Evolutionary conservation across 1,284 basidiomycete genomes (phyloP).

Genomic region (Phaffia rhodozyma): DNA sequence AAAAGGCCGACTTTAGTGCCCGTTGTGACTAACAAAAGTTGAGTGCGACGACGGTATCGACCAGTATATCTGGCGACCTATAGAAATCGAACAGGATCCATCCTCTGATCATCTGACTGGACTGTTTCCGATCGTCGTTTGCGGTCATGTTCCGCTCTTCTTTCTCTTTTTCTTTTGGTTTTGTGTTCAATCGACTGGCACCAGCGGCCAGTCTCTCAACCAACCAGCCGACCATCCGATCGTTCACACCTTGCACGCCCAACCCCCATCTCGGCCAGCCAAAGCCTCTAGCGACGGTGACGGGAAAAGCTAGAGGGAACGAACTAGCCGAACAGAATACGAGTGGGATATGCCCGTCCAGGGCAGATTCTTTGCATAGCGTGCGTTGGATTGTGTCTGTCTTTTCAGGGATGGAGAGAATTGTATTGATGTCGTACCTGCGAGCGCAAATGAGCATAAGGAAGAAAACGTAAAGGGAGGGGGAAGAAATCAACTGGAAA

Average conservation of each 20-base stretch:
- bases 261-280: slow-evolving; percentile 61
- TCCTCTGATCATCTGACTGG: slow-evolving; percentile 25
- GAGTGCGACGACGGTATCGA: too few species aligned
- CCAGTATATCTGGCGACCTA: not conserved
- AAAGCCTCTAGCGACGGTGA: slow-evolving; percentile 55
- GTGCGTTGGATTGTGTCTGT: too few species aligned
- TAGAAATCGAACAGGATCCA: slow-evolving; percentile 17
- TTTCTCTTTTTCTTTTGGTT: slow-evolving; percentile 16
- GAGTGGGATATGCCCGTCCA: too few species aligned
- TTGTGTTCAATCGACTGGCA: slow-evolving; percentile 20
- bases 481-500: too few species aligned
- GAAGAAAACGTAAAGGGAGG: too few species aligned
- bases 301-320: too few species aligned
- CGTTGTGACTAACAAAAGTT: too few species aligned
- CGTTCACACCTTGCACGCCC: slow-evolving; percentile 71
- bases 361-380: too few species aligned
- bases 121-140: too few species aligned
- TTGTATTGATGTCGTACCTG: slow-evolving; percentile 47
- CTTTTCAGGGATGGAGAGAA: slow-evolving; percentile 44
- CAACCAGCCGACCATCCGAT: slow-evolving; percentile 57
- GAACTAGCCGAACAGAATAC: too few species aligned
- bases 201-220: slow-evolving; percentile 33
- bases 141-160: slow-evolving; percentile 18
- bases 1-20: too few species aligned
- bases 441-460: too few species aligned